phyloP scores from a whole-genome alignment of 148 eudicot genomes.

The Heliamphora exappendiculata region DNA sequence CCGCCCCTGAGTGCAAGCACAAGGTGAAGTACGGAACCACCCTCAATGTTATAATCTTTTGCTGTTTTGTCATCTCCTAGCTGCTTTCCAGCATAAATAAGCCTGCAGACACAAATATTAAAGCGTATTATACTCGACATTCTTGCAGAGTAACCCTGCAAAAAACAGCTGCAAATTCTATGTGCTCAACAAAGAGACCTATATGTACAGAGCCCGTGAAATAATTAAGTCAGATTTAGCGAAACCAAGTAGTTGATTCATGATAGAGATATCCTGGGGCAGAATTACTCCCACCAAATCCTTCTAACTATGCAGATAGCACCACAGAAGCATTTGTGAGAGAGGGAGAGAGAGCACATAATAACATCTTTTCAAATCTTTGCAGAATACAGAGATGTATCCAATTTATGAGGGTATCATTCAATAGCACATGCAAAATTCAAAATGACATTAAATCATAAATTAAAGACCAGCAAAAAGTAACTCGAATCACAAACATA shows the following conservation, averaged over 20 bases:
- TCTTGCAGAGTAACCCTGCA: background rate
- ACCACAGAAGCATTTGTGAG: background rate
- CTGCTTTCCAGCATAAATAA: constrained; percentile 71
- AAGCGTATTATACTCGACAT: background rate
- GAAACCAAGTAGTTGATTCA: background rate
- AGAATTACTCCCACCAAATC: background rate
- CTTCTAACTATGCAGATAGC: background rate
- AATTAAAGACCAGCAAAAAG: background rate
- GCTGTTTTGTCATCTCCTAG: constrained; percentile 69
- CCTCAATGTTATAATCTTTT: constrained; percentile 66
- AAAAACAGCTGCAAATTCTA: background rate
- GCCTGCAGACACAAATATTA: constrained; percentile 26
- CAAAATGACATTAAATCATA: background rate
- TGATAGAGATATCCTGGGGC: background rate
- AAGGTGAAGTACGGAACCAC: constrained; percentile 66
- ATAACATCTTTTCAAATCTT: background rate
- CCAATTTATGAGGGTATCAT: background rate
- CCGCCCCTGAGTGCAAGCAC: constrained; percentile 72
- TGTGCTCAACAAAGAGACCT: background rate
- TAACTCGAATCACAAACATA: background rate
- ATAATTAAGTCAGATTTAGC: background rate
- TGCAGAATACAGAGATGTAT: background rate
- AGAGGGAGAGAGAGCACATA: too few species aligned
- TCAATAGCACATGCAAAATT: background rate
- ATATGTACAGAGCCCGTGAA: background rate